Conservation (phyloP, 805 yeast genomes). For the Cyberlindnera mycetangii region DNA sequence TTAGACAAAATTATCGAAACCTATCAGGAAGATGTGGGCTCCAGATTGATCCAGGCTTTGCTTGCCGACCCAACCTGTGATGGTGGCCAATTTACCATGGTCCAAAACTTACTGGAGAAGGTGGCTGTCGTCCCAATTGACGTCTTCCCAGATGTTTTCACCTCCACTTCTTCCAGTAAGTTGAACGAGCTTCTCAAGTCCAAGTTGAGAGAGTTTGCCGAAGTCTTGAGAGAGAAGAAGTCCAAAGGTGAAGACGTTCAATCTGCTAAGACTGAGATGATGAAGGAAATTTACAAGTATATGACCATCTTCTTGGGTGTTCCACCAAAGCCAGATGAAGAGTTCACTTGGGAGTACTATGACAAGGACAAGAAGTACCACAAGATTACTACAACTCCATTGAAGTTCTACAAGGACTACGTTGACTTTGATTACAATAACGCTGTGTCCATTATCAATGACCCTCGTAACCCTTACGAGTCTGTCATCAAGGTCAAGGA, state of each 20-base stretch:
- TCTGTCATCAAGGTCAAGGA: slow-evolving; percentile 67
- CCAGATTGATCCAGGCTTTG: slow-evolving; percentile 66
- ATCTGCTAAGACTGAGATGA: slow-evolving; percentile 44
- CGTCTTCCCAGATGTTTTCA: slow-evolving; percentile 66
- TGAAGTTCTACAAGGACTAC: slow-evolving; percentile 54
- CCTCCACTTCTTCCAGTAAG: slow-evolving; percentile 44
- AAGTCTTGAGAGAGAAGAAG: slow-evolving; percentile 47
- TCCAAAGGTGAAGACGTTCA: slow-evolving; percentile 14
- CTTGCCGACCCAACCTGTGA: slow-evolving; percentile 67
- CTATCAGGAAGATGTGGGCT: slow-evolving; percentile 59
- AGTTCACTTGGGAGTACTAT: slow-evolving; percentile 69
- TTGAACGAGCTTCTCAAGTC: slow-evolving; percentile 64
- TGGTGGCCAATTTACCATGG: slow-evolving; percentile 90
- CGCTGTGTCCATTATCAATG: slow-evolving; percentile 69
- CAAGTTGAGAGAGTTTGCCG: slow-evolving; percentile 76
- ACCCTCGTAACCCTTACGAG: slow-evolving; percentile 73
- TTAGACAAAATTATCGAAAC: slow-evolving; percentile 75
- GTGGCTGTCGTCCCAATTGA: slow-evolving; percentile 80
- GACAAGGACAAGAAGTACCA: slow-evolving; percentile 64
- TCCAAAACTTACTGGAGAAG: slow-evolving; percentile 69
- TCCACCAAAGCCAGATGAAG: slow-evolving; percentile 71
- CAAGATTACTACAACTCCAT: slow-evolving; percentile 55
- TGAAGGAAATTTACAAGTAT: slow-evolving; percentile 61
- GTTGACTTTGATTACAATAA: slow-evolving; percentile 50
- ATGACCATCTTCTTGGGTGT: slow-evolving; percentile 69